Base-by-base conservation (phyloP, 768 basidiomycete species). In the Trametes sanguinea region DNA sequence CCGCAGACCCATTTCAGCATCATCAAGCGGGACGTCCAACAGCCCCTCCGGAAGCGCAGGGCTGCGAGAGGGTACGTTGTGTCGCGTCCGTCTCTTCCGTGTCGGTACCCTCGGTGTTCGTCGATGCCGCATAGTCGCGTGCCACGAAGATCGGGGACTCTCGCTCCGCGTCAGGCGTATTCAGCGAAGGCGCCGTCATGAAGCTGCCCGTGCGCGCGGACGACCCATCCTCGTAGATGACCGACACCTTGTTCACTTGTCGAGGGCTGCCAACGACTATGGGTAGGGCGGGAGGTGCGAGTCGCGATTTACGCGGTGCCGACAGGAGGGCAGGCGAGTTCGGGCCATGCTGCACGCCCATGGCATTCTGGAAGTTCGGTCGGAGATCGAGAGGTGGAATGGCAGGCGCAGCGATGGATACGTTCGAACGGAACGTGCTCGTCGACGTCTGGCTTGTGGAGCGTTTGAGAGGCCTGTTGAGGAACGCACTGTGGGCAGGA, bases 361-460 rank as follows among this genome's bases (percentile, higher is more conserved):
- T 54, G 13, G 45, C 65, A 37, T 45, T 63, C 27, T 69, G 80
- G 66, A 87, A 84, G 35, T 80, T 79, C 13, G 85, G 85, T 33
- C 78, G 77, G 17, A 86, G 72, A 68, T 88, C 85, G 37, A 88
- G 73, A 4, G 86, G 83, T 3, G 85, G 84, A 43, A 89, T 84
- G 17, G 73, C 74, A 0, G 86, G 85, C 22, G 76, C 68, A 61
- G 72, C 68, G 63, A 71, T 65, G 3, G 70, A 81, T 13, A 67
- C 67, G 13, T 75, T 74, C 4, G 85, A 84, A 39, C 77, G 72
- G 58, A 86, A 82, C 1, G 84, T 86, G 46, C 80, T 80, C 14
- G 85, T 85, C 1, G 88, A 89, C 1, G 81, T 83, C 60, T 87
- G 80, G 29, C 86, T 88, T 45, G 82, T 76, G 5, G 88, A 85